Conservation (phyloP, 148 eudicot genomes). For the Rheum nobile region DNA sequence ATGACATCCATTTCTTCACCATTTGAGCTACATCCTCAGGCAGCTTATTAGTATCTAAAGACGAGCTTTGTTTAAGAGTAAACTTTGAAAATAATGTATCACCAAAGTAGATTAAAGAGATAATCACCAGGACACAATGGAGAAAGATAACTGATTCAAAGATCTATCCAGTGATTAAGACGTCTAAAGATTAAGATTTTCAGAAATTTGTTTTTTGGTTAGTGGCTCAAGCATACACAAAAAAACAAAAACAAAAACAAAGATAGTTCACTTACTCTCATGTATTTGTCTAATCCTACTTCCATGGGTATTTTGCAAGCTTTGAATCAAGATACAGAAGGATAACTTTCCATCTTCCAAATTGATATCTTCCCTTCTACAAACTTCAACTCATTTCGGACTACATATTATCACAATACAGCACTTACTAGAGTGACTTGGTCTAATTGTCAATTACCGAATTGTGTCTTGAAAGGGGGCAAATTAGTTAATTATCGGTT, state of each 20-base stretch:
- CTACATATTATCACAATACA: neutral
- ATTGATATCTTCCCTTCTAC: neutral
- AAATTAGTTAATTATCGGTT: no score
- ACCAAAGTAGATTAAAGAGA: neutral
- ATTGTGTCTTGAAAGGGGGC: no score
- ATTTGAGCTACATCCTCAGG: neutral
- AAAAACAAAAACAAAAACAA: neutral
- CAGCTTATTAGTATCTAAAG: neutral
- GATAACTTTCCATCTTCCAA: neutral
- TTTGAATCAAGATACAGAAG: neutral
- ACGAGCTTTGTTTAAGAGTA: neutral
- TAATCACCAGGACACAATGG: neutral
- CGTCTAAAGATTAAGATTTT: neutral
- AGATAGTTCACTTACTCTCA: neutral
- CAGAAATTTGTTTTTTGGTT: neutral
- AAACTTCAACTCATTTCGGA: neutral
- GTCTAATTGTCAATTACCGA: neutral
- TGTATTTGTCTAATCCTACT: neutral
- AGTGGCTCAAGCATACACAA: neutral
- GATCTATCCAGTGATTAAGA: neutral
- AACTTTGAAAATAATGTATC: no score
- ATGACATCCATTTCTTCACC: neutral
- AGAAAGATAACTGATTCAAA: neutral
- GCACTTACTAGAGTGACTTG: neutral
- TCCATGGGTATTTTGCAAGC: neutral